These are phyloP conservation scores for Tulasnella sp. DNA, from an alignment of 768 basidiomycete genomes.

Conservation along the genomic window DNA sequence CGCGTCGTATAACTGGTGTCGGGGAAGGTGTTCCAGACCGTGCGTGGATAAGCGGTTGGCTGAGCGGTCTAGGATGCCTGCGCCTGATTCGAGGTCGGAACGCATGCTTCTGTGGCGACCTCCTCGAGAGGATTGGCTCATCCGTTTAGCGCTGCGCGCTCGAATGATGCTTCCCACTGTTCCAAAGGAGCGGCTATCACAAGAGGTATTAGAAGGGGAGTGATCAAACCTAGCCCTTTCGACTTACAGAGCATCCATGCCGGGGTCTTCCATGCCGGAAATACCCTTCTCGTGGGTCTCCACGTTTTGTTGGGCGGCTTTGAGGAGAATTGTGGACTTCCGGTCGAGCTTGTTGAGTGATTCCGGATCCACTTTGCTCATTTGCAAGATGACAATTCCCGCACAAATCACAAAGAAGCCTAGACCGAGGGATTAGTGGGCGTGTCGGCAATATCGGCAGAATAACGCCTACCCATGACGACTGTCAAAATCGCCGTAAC, in stretches of 20 bases:
- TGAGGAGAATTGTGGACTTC: slow-evolving; percentile 76
- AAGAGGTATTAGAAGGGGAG: not conserved
- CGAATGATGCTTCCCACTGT: slow-evolving; percentile 80
- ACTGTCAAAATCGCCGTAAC: slow-evolving; percentile 69
- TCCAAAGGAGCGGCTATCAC: slow-evolving; percentile 68
- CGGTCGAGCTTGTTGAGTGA: slow-evolving; percentile 68
- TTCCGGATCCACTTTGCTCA: slow-evolving; percentile 86
- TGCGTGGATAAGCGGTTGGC: slow-evolving; percentile 21
- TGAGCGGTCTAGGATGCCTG: not conserved
- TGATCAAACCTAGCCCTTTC: not conserved
- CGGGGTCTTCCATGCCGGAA: slow-evolving; percentile 70
- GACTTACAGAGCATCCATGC: slow-evolving; percentile 61
- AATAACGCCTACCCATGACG: slow-evolving; percentile 38
- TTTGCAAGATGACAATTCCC: slow-evolving; percentile 90
- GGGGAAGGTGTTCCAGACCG: slow-evolving; percentile 40
- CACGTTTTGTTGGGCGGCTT: slow-evolving; percentile 64
- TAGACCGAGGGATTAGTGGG: not conserved
- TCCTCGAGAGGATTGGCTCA: slow-evolving; percentile 40
- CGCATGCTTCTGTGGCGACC: slow-evolving; percentile 22
- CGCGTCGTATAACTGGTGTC: slow-evolving; percentile 81
- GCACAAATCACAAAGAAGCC: slow-evolving; percentile 84
- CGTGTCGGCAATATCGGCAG: slow-evolving; percentile 20
- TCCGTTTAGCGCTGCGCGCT: slow-evolving; percentile 23
- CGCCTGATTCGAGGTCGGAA: slow-evolving; percentile 12
- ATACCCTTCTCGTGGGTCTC: slow-evolving; percentile 58